Percentiles rank a stretch among this genome's conserved stretches.
These are phyloP conservation scores for Phaeosphaeria sp. DNA, from an alignment of 2,329 filamentous ascomycete species.

Conservation along the genomic window DNA sequence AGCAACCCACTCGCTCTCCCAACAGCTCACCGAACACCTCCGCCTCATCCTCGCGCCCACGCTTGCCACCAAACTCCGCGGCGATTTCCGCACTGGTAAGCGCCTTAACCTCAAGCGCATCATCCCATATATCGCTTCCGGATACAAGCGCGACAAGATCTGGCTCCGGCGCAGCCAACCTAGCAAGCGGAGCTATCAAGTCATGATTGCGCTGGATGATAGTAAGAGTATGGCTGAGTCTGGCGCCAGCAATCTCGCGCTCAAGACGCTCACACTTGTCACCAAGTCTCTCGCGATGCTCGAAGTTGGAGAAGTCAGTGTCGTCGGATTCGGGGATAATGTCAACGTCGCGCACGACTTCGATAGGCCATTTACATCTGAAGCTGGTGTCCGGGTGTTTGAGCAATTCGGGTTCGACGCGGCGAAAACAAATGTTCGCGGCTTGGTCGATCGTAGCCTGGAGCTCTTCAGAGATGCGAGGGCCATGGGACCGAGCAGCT, in stretches of 20 bases:
- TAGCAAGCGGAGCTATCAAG: constrained; percentile 93
- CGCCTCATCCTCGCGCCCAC: constrained; percentile 95
- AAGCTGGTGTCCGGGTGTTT: constrained; percentile 83
- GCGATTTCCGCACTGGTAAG: constrained; percentile 96
- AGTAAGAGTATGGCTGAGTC: constrained; percentile 91
- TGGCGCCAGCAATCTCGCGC: constrained; percentile 77
- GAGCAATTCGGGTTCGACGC: constrained; percentile 86
- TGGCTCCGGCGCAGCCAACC: constrained; percentile 96
- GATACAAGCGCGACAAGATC: constrained; percentile 99
- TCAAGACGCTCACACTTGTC: constrained; percentile 93
- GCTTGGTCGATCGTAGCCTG: constrained; percentile 78
- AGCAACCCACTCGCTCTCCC: constrained; percentile 82
- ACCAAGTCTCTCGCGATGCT: constrained; percentile 88
- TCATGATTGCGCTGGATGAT: constrained; percentile 96
- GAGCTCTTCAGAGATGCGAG: constrained; percentile 82
- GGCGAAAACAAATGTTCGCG: constrained; percentile 82
- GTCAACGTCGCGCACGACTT: constrained; percentile 89
- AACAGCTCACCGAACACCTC: constrained; percentile 91
- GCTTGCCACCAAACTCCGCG: constrained; percentile 92
- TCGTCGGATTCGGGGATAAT: constrained; percentile 86
- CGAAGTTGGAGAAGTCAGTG: constrained; percentile 90
- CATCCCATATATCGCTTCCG: constrained; percentile 97
- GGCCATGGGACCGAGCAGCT: constrained; percentile 58
- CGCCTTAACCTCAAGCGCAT: constrained; percentile 99
- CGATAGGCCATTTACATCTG: constrained; percentile 78